phyloP scores from a whole-genome alignment of 1,284 basidiomycete species.

The Microbotryum scabiosae region DNA sequence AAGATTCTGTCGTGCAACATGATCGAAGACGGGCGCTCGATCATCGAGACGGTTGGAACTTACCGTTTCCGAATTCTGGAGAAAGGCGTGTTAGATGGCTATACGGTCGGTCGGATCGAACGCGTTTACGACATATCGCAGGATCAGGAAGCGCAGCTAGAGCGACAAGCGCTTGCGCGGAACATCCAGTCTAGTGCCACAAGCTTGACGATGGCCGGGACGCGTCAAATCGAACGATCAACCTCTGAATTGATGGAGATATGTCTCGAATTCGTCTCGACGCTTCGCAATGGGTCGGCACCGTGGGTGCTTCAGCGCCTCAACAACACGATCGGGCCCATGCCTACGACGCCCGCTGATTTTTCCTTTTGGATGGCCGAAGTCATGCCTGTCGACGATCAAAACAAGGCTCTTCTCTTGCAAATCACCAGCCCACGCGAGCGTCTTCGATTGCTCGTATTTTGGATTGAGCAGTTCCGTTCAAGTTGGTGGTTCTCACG shows the following conservation, averaged over 20 bases:
- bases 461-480: conserved; percentile 81
- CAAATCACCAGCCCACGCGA: conserved; percentile 72
- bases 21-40: conserved; percentile 76
- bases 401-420: conserved; percentile 87
- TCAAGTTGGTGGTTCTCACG: conserved; percentile 55
- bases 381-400: conserved; percentile 88
- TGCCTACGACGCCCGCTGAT: conserved; percentile 46
- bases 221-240: conserved; percentile 35
- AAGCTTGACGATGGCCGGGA: conserved; percentile 21
- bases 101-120: conserved; percentile 76
- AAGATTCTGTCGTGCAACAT: conserved; percentile 79
- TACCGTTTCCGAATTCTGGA: conserved; percentile 79
- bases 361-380: conserved; percentile 87
- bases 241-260: conserved; percentile 63
- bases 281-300: conserved; percentile 69
- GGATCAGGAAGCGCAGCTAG: conserved; percentile 46
- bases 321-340: conserved; percentile 48
- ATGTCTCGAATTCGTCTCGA: conserved; percentile 70
- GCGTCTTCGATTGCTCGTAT: conserved; percentile 70
- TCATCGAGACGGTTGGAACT: conserved; percentile 77
- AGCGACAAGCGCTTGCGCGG: conserved; percentile 32
- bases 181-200: conserved; percentile 4
- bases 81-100: conserved; percentile 73
- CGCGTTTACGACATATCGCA: conserved; percentile 52
- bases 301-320: conserved; percentile 86